phyloP scores from a whole-genome alignment of 495 filamentous ascomycete genomes.

The Podospora fimiseda region DNA sequence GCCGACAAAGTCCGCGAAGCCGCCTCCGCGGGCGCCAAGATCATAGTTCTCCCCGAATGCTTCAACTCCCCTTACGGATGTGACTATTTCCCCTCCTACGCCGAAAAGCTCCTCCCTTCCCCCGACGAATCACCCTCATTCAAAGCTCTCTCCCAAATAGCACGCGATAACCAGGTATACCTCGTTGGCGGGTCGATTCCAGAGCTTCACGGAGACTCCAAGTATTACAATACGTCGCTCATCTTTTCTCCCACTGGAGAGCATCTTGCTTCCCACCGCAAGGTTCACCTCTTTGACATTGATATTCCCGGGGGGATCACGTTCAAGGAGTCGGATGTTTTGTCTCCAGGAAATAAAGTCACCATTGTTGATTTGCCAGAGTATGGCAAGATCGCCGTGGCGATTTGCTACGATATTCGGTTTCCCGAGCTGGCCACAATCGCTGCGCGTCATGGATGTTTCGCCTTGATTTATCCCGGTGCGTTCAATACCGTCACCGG shows the following conservation, averaged over 20 bases:
- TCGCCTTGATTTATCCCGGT: constrained; percentile 83
- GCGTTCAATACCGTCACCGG: constrained; percentile 95
- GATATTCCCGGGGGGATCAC: constrained; percentile 91
- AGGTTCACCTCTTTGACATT: constrained; percentile 98
- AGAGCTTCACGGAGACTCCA: constrained; percentile 51
- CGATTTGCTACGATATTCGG: constrained; percentile 95
- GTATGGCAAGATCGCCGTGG: constrained; percentile 77
- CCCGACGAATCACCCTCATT: constrained; percentile 72
- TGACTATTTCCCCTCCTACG: constrained; percentile 84
- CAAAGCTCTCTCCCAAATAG: constrained; percentile 76
- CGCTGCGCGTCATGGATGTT: constrained; percentile 66
- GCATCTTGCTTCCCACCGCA: constrained; percentile 82
- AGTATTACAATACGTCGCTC: constrained; percentile 87
- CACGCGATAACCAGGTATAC: constrained; percentile 66
- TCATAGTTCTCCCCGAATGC: constrained; percentile 75
- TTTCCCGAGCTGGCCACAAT: constrained; percentile 94
- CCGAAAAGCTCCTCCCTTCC: constrained; percentile 76
- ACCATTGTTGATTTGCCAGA: constrained; percentile 78
- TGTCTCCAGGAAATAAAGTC: constrained; percentile 72
- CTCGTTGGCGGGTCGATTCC: constrained; percentile 91
- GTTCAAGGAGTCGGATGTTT: constrained; percentile 85
- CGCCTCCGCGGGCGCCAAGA: constrained; percentile 62
- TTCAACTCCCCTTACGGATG: constrained; percentile 98
- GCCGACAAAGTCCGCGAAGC: constrained; percentile 79
- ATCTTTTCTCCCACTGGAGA: constrained; percentile 70